Conservation (phyloP, 2,329 filamentous ascomycete genomes). For the Xylariaceae sp. region DNA sequence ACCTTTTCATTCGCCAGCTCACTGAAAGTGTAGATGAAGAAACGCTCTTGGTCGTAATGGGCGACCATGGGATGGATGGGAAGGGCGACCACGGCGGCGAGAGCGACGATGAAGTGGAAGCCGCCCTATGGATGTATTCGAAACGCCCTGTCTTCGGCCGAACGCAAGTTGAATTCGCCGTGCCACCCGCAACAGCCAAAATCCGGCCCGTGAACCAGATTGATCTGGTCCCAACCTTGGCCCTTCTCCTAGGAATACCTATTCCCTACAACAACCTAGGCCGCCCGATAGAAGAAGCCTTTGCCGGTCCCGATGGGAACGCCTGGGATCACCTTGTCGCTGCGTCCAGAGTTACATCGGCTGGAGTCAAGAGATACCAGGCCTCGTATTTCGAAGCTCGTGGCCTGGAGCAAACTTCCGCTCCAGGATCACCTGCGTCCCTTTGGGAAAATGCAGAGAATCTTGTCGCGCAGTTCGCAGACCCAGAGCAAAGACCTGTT, state of each 20-base stretch:
- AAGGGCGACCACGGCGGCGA: conserved; percentile 99
- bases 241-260: conserved; percentile 80
- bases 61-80: conserved; percentile 97
- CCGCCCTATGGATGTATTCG: conserved; percentile 97
- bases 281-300: conserved; percentile 88
- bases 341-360: conserved; percentile 71
- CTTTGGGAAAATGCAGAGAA: conserved; percentile 53
- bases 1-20: conserved; percentile 67
- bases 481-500: conserved; percentile 36
- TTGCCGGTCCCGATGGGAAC: conserved; percentile 62
- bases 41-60: conserved; percentile 90
- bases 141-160: conserved; percentile 81
- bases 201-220: conserved; percentile 76
- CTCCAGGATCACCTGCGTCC: conserved; percentile 46
- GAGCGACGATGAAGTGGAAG: conserved; percentile 91
- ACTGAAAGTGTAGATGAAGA: conserved; percentile 70
- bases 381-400: conserved; percentile 70
- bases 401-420: conserved; percentile 57
- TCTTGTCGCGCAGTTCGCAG: conserved; percentile 33
- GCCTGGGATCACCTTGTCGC: conserved; percentile 72
- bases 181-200: conserved; percentile 67
- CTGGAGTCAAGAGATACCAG: conserved; percentile 87
- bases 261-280: conserved; percentile 97
- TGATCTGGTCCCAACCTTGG: conserved; percentile 87
- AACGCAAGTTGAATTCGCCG: conserved; percentile 52